These are phyloP conservation scores for Agastache rugosa DNA, from an alignment of 257 asterid genomes.

Conservation along the genomic window DNA sequence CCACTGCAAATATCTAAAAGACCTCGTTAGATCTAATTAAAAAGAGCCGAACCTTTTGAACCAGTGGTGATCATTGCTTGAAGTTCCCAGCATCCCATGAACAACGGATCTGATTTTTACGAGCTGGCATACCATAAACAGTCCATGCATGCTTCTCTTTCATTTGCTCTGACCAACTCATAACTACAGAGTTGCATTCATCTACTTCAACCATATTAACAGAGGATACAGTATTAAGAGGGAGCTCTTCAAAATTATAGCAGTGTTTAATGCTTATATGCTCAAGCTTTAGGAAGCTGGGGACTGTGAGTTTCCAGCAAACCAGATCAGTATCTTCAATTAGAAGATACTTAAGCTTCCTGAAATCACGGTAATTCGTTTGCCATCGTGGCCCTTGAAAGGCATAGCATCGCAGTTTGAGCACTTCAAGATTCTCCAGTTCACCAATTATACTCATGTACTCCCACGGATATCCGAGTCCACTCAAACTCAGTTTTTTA, in stretches of 20 bases:
- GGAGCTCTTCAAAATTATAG: conserved; percentile 20
- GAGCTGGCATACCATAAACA: conserved; percentile 2
- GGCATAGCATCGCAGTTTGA: conserved; percentile 26
- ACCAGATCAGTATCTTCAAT: conserved; percentile 29
- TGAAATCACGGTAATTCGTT: background rate
- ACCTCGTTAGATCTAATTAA: no score
- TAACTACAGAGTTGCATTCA: background rate
- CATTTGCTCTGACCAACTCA: conserved; percentile 2
- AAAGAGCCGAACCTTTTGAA: background rate
- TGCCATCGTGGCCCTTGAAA: conserved; percentile 20
- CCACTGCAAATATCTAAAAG: no score
- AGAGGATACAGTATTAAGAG: background rate
- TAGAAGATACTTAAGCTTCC: background rate
- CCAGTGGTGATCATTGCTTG: background rate
- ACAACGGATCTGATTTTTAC: background rate
- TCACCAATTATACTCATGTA: background rate
- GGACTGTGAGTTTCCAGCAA: background rate
- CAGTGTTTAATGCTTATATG: conserved; percentile 9
- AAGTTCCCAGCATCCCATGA: conserved; percentile 15
- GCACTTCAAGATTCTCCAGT: conserved; percentile 11
- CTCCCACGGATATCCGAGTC: conserved; percentile 26
- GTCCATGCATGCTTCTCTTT: background rate
- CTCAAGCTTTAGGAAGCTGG: background rate
- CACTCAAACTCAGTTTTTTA: conserved; percentile 19
- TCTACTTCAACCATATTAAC: background rate